Evolutionary conservation across 169 alveolate genomes (phyloP).

Genomic region (Plasmodium knowlesi): DNA sequence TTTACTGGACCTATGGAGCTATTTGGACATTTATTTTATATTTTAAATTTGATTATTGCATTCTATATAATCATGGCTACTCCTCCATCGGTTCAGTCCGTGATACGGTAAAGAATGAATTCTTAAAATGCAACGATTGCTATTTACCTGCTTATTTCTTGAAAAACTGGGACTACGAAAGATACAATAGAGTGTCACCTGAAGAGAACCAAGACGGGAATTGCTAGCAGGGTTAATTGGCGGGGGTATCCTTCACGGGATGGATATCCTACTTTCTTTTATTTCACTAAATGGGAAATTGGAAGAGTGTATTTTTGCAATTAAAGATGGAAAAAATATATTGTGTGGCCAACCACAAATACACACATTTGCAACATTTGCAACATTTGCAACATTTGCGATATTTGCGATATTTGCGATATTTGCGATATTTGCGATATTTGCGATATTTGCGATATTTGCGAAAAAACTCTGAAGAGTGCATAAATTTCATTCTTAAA

Average conservation of each 20-base stretch:
- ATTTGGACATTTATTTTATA: slow-evolving; percentile 82
- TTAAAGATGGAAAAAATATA: not conserved
- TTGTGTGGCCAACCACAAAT: not conserved
- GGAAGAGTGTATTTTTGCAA: not conserved
- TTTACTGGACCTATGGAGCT: slow-evolving; percentile 85
- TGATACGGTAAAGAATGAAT: slow-evolving; percentile 76
- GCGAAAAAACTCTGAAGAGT: not conserved
- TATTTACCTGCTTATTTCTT: slow-evolving; percentile 83
- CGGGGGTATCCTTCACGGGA: not conserved
- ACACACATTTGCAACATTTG: not conserved
- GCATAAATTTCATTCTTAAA: not conserved
- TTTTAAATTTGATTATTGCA: slow-evolving; percentile 82
- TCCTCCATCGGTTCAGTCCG: slow-evolving; percentile 84
- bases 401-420: too few relatives aligned
- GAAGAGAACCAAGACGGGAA: slow-evolving; percentile 15
- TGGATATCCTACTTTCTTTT: not conserved
- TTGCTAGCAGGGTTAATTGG: not conserved
- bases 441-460: not conserved
- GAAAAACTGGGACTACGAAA: slow-evolving; percentile 79
- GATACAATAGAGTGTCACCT: slow-evolving; percentile 61
- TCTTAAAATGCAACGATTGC: slow-evolving; percentile 75
- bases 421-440: too few relatives aligned
- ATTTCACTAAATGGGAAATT: not conserved
- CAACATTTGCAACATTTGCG: too few relatives aligned
- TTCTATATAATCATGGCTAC: slow-evolving; percentile 82